Percentiles rank a stretch among this genome's conserved stretches.
Conservation (phyloP, 805 yeast genomes). For the Barnettozyma wickerhamii region DNA sequence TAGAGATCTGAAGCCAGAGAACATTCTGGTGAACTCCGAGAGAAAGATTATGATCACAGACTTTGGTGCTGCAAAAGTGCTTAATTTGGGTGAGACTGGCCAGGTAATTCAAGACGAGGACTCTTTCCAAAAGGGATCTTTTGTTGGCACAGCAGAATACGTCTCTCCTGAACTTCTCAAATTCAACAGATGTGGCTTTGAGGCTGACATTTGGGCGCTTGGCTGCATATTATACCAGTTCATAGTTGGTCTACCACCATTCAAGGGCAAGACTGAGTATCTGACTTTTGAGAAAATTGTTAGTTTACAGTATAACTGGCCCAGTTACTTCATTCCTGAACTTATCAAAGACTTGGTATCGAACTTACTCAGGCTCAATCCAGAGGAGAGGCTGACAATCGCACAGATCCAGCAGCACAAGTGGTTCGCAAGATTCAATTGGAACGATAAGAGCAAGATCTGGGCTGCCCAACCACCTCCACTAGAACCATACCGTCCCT, state of each 20-base stretch:
- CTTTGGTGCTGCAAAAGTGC: conserved; percentile 93
- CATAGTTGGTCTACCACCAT: conserved; percentile 89
- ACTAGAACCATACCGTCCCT: conserved; percentile 58
- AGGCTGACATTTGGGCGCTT: conserved; percentile 97
- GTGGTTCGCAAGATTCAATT: conserved; percentile 67
- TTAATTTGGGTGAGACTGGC: conserved; percentile 35
- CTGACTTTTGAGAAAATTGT: conserved; percentile 82
- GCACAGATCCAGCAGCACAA: conserved; percentile 56
- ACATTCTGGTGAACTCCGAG: conserved; percentile 77
- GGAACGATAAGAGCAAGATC: conserved; percentile 58
- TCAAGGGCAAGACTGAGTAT: conserved; percentile 79
- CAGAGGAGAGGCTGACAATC: conserved; percentile 58
- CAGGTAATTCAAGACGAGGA: conserved; percentile 29
- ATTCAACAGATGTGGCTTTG: conserved; percentile 73
- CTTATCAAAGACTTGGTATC: conserved; percentile 61
- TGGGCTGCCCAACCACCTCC: conserved; percentile 72
- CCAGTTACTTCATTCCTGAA: conserved; percentile 58
- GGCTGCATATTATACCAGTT: conserved; percentile 94
- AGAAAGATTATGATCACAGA: conserved; percentile 91
- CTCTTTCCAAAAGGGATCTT: conserved; percentile 45
- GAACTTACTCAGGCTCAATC: conserved; percentile 65
- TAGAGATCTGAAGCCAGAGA: conserved; percentile 93
- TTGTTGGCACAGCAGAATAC: conserved; percentile 57
- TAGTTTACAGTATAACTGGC: conserved; percentile 66
- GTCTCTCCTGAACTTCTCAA: conserved; percentile 70